Conservation (phyloP, 1,139 yeast species). For the Yamadazyma siamensis region DNA sequence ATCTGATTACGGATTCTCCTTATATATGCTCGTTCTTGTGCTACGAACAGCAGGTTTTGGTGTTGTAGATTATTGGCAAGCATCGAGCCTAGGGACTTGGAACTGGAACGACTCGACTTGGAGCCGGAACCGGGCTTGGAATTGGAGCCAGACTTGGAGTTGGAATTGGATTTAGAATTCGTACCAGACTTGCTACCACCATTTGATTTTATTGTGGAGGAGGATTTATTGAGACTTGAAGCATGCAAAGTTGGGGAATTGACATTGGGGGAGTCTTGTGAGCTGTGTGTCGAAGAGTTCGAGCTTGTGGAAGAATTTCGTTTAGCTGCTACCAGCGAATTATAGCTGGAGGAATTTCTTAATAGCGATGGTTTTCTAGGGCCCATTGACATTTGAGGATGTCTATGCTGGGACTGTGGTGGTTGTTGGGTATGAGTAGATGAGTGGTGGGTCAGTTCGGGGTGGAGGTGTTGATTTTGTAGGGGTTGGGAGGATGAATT, state of each 20-base stretch:
- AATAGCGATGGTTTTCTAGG: conserved; percentile 20
- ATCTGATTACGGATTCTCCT: conserved; percentile 61
- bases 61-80: conserved; percentile 18
- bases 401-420: conserved; percentile 5
- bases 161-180: conserved; percentile 8
- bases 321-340: no score
- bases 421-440: not conserved
- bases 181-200: conserved; percentile 9
- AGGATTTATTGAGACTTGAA: not conserved
- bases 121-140: conserved; percentile 1
- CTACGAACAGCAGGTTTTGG: conserved; percentile 40
- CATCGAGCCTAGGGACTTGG: conserved; percentile 14
- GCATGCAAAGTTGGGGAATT: no score
- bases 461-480: no score
- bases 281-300: no score
- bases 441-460: no score
- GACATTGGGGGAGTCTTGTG: no score
- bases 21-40: conserved; percentile 70
- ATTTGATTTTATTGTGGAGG: conserved; percentile 4
- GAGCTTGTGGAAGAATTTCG: no score
- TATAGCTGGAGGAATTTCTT: conserved; percentile 17
- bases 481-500: no score
- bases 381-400: conserved; percentile 7
- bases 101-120: conserved; percentile 7
- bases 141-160: no score